These are phyloP conservation scores for Pleurozium schreberi DNA, from an alignment of 225 moss, liverwort and hornwort species.

Conservation along the genomic window DNA sequence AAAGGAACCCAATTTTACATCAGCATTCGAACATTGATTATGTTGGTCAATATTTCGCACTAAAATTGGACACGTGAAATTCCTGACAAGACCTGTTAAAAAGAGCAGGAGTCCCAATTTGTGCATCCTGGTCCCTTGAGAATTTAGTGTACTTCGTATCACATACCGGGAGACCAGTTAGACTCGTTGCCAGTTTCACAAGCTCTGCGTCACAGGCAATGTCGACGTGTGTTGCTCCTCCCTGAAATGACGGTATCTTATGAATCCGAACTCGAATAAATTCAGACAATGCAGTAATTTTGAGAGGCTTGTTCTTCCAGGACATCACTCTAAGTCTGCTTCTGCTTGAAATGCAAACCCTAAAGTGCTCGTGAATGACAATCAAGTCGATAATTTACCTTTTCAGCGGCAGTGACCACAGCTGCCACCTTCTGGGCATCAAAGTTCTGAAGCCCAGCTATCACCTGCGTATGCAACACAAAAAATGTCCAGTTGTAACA, in stretches of 20 bases:
- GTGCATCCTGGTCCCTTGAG: not conserved
- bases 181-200: conserved; percentile 58
- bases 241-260: conserved; percentile 21
- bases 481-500: not conserved
- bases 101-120: not conserved
- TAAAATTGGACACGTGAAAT: not conserved
- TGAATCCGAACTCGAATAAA: not conserved
- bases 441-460: conserved; percentile 90
- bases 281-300: not conserved
- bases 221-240: conserved; percentile 96
- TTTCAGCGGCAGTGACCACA: conserved; percentile 77
- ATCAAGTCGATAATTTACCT: conserved; percentile 11
- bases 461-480: conserved; percentile 35
- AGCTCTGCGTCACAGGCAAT: conserved; percentile 80
- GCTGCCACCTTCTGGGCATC: conserved; percentile 63
- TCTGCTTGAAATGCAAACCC: not conserved
- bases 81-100: not conserved
- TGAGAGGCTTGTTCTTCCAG: not conserved
- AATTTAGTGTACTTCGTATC: not conserved
- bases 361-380: not conserved
- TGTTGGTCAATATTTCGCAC: not conserved
- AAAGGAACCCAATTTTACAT: not conserved
- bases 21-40: not conserved
- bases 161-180: conserved; percentile 64
- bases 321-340: not conserved